phyloP scores from a whole-genome alignment of 306 rosid genomes.

The Clitoria ternatea region DNA sequence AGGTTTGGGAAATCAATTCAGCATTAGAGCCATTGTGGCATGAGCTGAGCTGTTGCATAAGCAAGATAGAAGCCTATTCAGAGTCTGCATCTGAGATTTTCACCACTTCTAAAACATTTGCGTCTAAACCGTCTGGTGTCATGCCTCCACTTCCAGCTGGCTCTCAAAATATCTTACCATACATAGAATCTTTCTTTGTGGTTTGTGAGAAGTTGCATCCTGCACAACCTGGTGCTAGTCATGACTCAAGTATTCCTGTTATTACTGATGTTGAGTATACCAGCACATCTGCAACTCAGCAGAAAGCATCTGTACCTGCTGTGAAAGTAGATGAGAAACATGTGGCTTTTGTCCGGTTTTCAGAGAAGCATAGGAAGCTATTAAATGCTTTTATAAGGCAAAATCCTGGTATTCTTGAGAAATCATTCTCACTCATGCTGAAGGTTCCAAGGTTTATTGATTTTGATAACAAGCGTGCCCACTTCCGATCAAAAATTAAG shows the following conservation, averaged over 20 bases:
- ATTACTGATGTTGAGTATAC: slow-evolving; percentile 73
- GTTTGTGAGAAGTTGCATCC: slow-evolving; percentile 98
- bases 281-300: slow-evolving; percentile 55
- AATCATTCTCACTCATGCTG: slow-evolving; percentile 89
- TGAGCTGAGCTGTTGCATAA: slow-evolving; percentile 87
- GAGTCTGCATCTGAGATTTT: slow-evolving; percentile 60
- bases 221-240: slow-evolving; percentile 62
- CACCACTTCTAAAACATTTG: slow-evolving; percentile 49
- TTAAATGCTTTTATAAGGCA: slow-evolving; percentile 95
- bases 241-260: slow-evolving; percentile 51
- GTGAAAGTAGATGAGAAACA: slow-evolving; percentile 81
- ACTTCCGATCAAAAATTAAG: slow-evolving; percentile 95
- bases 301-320: slow-evolving; percentile 51
- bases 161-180: slow-evolving; percentile 93
- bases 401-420: slow-evolving; percentile 96
- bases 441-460: slow-evolving; percentile 95
- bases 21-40: slow-evolving; percentile 96
- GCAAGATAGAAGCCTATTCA: slow-evolving; percentile 89
- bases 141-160: slow-evolving; percentile 93
- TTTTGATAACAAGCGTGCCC: slow-evolving; percentile 95
- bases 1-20: slow-evolving; percentile 78
- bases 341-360: slow-evolving; percentile 71
- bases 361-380: slow-evolving; percentile 94
- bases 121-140: slow-evolving; percentile 69
- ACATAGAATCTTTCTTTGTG: slow-evolving; percentile 96